phyloP scores from a whole-genome alignment of 345 rosid species.

The Sisymbrium altissimum region DNA sequence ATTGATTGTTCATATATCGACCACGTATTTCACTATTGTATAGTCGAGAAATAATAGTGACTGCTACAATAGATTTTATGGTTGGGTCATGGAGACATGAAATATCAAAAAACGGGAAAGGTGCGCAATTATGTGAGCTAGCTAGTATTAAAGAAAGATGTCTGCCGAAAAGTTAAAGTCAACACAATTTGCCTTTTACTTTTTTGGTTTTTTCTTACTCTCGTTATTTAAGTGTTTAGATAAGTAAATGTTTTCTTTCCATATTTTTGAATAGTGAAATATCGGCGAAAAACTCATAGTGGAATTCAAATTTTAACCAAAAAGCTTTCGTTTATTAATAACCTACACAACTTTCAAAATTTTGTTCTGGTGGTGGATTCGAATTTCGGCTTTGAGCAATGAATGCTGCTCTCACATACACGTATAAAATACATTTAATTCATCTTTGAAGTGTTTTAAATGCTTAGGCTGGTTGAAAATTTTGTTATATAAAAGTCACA shows the following conservation, averaged over 20 bases:
- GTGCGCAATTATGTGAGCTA: conserved; percentile 23
- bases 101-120: conserved; percentile 31
- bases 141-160: conserved; percentile 20
- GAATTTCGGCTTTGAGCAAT: conserved; percentile 3
- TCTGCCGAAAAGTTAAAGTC: conserved; percentile 25
- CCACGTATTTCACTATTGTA: conserved; percentile 19
- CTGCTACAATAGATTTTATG: not conserved
- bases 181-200: conserved; percentile 7
- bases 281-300: not conserved
- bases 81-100: conserved; percentile 30
- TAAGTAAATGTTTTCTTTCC: not conserved
- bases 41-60: conserved; percentile 3
- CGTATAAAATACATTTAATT: not conserved
- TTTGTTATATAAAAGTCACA: conserved; percentile 9
- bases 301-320: not conserved
- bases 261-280: not conserved
- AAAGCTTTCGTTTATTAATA: not conserved
- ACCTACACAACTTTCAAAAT: not conserved
- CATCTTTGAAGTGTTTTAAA: not conserved
- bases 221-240: not conserved
- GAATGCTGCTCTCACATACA: conserved; percentile 20
- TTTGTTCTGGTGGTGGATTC: not conserved
- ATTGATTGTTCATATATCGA: not conserved
- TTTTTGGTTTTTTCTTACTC: not conserved
- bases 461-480: not conserved